Evolutionary conservation across 495 filamentous ascomycete species (phyloP), one percentile per base, ranked within the genome.

Genomic region (Podospora fimiseda): DNA sequence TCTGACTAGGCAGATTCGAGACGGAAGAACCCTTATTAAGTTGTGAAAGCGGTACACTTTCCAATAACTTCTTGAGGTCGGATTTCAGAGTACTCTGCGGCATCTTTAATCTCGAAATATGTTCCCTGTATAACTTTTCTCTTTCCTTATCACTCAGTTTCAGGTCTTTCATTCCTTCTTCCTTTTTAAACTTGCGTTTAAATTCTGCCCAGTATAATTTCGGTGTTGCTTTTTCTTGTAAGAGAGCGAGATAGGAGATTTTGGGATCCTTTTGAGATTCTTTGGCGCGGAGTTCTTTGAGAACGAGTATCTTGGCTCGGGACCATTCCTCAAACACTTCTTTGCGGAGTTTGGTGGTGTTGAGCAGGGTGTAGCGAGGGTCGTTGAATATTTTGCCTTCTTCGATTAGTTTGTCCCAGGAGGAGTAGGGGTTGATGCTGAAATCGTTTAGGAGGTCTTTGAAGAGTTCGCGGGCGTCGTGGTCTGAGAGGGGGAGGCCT

Each of bases 191-290:
- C 61, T 96, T 97, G 24, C 92, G 78, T 56, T 88, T 88, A 66
- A 98, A 98, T 63, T 98, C 93, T 0, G 88, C 83, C 93, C 93
- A 98, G 68, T 94, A 98, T 9, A 97, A 73, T 70, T 96, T 96
- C 1, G 87, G 85, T 0, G 84, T 92, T 1, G 89, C 90, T 51
- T 86, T 74, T 54, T 85, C 81, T 51, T 90, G 81, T 18, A 98
- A 73, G 57, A 98, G 90, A 0, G 79, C 80, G 53, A 96, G 69
- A 65, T 90, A 98, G 21, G 86, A 81, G 52, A 96, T 88, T 19
- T 80, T 75, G 7, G 93, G 94, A 58, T 98, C 90, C 48, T 82
- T 80, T 72, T 90, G 92, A 63, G 87, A 86, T 56, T 89, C 80
- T 43, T 83, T 85, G 51, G 82, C 83, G 40, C 87, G 86, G 60